Base-by-base conservation (phyloP, 441 rosid species). In the Isatis lusitanica region DNA sequence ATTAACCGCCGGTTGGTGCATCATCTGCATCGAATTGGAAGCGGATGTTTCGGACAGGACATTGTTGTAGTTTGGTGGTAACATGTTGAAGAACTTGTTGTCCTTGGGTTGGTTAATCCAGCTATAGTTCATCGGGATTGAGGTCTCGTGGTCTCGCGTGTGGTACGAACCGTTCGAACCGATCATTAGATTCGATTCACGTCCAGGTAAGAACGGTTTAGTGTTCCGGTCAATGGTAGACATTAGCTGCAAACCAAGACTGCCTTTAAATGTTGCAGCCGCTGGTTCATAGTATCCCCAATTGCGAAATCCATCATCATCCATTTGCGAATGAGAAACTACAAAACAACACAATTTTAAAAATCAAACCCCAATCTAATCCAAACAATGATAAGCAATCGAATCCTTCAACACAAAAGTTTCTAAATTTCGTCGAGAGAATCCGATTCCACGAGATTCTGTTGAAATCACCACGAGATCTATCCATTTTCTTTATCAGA, bases 251-350 rank as follows among this genome's bases (percentile, higher is more conserved):
- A 93, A 89, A 81, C 90, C 82, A n/a, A 88, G 90, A 69, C 86
- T 91, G 39, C 88, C 94, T 70, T 88, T 93, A 62, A 85, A 88
- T 16, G 89, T 57, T 39, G 79, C 38, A 21, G 79, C 71, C 9
- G 79, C 83, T 3, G 91, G 96, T 72, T 90, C 94, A 82, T 90
- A 91, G 81, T 87, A 93, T 63, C 98, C 97, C 97, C 98, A 90
- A 80, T 88, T 88, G 7, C 89, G 89, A 67, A 78, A 73, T 0
- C 89, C 86, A 80, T 93, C 94, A 4, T 87, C 96, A 56, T 89
- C 98, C 98, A 89, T 91, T 78, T 72, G 28, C 77, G 11, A 73
- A 82, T 26, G 28, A 26, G 28, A 58, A 81, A 65, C 96, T 90
- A 81, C 75, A 82, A 10, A 21, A 48, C 40, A 26, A 0, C 30